Base-by-base conservation (phyloP, 495 filamentous ascomycete species). In the Halenospora varia region DNA sequence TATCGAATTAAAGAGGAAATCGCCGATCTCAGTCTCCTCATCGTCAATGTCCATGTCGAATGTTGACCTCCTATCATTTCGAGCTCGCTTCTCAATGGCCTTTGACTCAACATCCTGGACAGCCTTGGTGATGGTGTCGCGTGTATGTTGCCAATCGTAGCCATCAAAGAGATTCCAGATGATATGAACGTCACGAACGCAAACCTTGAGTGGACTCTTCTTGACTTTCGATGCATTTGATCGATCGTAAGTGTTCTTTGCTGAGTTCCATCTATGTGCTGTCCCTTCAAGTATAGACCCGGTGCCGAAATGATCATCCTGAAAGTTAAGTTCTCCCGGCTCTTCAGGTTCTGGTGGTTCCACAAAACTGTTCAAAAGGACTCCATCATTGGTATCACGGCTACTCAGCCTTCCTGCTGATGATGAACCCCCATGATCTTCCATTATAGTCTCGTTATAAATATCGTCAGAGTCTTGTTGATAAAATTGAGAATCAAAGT, bases 81-180 rank as follows among this genome's bases (percentile, higher is more conserved):
- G 50, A 20, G 65, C 58, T 41, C 82, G 79, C 23, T 87, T 82
- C 64, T 97, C 89, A 18, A 86, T 82, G 13, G 89, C 92, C 63
- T 86, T 88, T 25, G 74, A 77, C 67, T 97, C 90, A 0, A 97
- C 86, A 25, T 94, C 85, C 56, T 92, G 81, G 4, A 97, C 90
- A 13, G 89, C 92, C 64, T 90, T 86, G 22, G 85, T 82, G 63
- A 96, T 96, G 2, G 85, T 85, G 56, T 96, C 90, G 48, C 92
- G 75, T 0, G 94, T 97, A 25, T 82, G 76, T 62, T 84, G 83
- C 95, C 95, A 99, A 70, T 99, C 95, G 67, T 96, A 99, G 4
- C 95, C 95, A 72, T 99, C 95, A 68, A 91, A 96, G 1, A 99
- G 75, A 68, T 99, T 96, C 95, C 95, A 99, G 59, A 97, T 96